Conservation (phyloP, 495 filamentous ascomycete genomes). For the Aspergillus egyptiacus region DNA sequence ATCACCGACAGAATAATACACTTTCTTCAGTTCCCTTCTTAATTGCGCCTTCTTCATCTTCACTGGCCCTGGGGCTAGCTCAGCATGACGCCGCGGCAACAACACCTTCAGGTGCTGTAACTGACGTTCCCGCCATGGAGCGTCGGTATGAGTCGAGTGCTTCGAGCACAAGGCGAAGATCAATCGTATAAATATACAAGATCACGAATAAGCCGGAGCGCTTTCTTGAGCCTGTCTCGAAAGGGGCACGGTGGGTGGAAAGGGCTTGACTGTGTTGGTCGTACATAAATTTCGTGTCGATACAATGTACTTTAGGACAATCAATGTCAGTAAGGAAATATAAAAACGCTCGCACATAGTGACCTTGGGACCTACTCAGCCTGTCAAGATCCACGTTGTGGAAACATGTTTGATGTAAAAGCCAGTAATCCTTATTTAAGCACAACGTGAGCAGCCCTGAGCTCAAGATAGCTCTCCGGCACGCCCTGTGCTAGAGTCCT, state of each 20-base stretch:
- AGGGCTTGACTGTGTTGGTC: constrained; percentile 89
- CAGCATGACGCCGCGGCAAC: constrained; percentile 47
- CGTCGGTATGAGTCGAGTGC: constrained; percentile 50
- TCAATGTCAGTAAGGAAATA: neutral
- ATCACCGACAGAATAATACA: no score
- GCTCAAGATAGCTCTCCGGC: constrained; percentile 80
- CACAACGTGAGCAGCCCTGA: constrained; percentile 85
- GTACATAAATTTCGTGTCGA: constrained; percentile 24
- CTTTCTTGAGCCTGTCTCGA: constrained; percentile 70
- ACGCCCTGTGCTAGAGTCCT: constrained; percentile 68
- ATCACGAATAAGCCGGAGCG: constrained; percentile 97
- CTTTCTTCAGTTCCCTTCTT: no score
- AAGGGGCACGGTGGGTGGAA: constrained; percentile 73
- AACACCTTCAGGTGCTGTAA: constrained; percentile 49
- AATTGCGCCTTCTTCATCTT: neutral
- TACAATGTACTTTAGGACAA: neutral
- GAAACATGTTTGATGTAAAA: neutral
- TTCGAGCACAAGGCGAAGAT: constrained; percentile 50
- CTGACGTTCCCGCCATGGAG: constrained; percentile 44
- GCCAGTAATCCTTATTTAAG: constrained; percentile 57
- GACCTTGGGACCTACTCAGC: neutral
- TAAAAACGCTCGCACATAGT: neutral
- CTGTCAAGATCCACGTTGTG: neutral
- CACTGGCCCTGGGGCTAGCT: neutral
- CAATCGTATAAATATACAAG: constrained; percentile 28